Conservation (phyloP, 208 protist genomes). For the Leishmania guyanensis region DNA sequence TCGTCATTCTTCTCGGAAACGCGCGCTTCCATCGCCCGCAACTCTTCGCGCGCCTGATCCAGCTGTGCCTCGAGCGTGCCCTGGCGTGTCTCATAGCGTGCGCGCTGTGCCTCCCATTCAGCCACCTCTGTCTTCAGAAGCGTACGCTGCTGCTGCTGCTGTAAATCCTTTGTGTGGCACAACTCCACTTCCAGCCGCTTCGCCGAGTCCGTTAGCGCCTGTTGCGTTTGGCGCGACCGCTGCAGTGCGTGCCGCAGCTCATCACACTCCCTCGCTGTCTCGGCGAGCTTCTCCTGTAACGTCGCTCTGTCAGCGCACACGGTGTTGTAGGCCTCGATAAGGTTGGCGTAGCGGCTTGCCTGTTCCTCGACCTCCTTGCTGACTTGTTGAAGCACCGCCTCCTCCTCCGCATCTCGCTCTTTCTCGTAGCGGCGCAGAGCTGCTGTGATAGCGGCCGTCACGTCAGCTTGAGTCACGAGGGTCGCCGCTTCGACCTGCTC, state of each 20-base stretch:
- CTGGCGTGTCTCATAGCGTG: conserved; percentile 27
- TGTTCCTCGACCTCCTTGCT: conserved; percentile 69
- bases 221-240: conserved; percentile 37
- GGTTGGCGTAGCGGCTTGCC: conserved; percentile 38
- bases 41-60: conserved; percentile 18
- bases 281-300: conserved; percentile 32
- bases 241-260: conserved; percentile 36
- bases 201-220: conserved; percentile 36
- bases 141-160: conserved; percentile 18
- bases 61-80: conserved; percentile 34
- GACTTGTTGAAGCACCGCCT: conserved; percentile 63
- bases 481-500: not conserved
- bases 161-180: conserved; percentile 54
- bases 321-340: conserved; percentile 34
- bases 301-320: conserved; percentile 22
- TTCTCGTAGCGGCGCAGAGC: conserved; percentile 62
- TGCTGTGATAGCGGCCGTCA: conserved; percentile 34
- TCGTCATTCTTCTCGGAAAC: conserved; percentile 22
- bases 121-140: not conserved
- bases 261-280: conserved; percentile 25
- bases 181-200: conserved; percentile 53
- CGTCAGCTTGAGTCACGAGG: conserved; percentile 46
- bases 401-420: conserved; percentile 72
- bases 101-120: conserved; percentile 15
- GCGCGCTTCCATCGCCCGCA: conserved; percentile 21